A percentile compares a stretch with the other conserved stretches of the same genome.
Conservation (phyloP, 2,329 filamentous ascomycete species). For the Elsinoe arachidis region DNA sequence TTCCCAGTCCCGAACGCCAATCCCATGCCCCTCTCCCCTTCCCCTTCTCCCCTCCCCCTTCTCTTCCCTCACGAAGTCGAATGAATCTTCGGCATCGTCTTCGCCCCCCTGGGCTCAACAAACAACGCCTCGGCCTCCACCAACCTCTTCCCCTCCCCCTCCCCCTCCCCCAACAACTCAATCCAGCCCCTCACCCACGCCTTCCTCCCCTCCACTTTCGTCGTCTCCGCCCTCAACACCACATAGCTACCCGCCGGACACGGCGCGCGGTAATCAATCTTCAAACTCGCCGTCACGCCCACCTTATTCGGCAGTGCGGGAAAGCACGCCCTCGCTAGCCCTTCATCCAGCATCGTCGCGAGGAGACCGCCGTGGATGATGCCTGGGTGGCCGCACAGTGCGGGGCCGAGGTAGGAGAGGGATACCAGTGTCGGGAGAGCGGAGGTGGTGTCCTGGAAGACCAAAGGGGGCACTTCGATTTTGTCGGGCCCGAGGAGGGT, state of each 20-base stretch:
- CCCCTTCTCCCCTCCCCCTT: neutral
- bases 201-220: conserved; percentile 83
- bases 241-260: conserved; percentile 66
- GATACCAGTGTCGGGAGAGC: conserved; percentile 51
- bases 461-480: conserved; percentile 71
- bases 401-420: conserved; percentile 66
- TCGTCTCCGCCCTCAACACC: conserved; percentile 70
- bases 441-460: conserved; percentile 49
- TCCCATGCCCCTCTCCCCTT: neutral
- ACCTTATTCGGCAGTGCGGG: conserved; percentile 77
- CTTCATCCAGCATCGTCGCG: conserved; percentile 89
- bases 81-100: conserved; percentile 32
- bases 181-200: conserved; percentile 86
- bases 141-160: conserved; percentile 50
- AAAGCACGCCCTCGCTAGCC: conserved; percentile 80
- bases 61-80: neutral
- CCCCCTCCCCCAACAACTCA: conserved; percentile 58
- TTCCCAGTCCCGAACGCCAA: neutral
- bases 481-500: conserved; percentile 66
- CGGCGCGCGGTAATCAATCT: conserved; percentile 71
- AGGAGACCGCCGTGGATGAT: conserved; percentile 86
- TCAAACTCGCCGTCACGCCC: conserved; percentile 78
- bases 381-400: conserved; percentile 80
- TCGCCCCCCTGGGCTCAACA: conserved; percentile 76
- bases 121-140: conserved; percentile 82